phyloP scores from a whole-genome alignment of 352 stramenopile genomes.

The Sclerospora graminicola region DNA sequence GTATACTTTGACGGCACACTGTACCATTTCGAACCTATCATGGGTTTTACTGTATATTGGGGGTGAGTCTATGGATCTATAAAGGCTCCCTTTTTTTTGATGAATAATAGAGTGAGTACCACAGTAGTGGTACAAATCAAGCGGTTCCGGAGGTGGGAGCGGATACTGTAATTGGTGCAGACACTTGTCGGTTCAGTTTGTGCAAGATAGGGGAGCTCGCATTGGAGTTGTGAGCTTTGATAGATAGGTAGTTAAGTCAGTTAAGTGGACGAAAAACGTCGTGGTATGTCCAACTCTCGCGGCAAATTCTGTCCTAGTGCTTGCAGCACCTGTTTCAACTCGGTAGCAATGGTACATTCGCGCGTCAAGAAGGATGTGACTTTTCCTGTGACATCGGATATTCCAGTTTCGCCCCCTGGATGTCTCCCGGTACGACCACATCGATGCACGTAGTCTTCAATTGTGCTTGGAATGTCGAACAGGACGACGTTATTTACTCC shows the following conservation, averaged over 20 bases:
- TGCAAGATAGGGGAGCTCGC: too few species aligned
- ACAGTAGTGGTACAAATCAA: too few species aligned
- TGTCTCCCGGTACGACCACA: conserved; percentile 62
- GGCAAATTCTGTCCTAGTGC: conserved; percentile 38
- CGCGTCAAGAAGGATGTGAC: conserved; percentile 46
- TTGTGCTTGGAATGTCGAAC: conserved; percentile 85
- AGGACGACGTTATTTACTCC: conserved; percentile 81
- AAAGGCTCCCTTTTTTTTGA: too few species aligned
- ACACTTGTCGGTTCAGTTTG: too few species aligned
- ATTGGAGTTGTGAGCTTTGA: too few species aligned
- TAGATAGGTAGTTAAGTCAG: not conserved
- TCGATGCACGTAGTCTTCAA: conserved; percentile 89
- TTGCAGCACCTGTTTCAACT: conserved; percentile 37
- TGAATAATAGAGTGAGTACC: too few species aligned
- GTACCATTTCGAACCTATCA: too few species aligned
- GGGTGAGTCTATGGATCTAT: too few species aligned
- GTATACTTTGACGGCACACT: too few species aligned
- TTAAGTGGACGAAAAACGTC: conserved; percentile 19
- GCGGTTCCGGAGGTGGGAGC: too few species aligned
- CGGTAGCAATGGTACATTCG: conserved; percentile 39
- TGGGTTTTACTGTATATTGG: too few species aligned
- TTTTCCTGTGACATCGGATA: conserved; percentile 17
- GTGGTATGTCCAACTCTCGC: conserved; percentile 31
- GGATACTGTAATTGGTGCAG: too few species aligned
- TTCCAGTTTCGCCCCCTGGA: conserved; percentile 13